phyloP scores from a whole-genome alignment of 768 basidiomycete genomes.

The Lentinula aciculospora region DNA sequence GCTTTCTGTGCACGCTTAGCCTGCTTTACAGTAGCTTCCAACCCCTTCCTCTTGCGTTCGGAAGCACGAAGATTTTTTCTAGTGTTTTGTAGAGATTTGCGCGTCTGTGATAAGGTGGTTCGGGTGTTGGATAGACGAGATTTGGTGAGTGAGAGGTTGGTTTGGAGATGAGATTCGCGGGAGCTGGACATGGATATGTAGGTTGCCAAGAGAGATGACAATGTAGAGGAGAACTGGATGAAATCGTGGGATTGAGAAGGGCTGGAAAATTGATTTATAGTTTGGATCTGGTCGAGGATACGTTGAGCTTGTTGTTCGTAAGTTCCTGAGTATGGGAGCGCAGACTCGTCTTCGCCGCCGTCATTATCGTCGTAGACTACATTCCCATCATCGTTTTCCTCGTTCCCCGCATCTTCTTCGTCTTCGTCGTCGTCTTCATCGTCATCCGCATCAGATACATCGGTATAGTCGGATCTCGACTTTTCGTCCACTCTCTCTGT shows the following conservation, averaged over 20 bases:
- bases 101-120: background rate
- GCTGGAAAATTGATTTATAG: background rate
- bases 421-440: conserved; percentile 29
- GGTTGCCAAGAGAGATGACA: background rate
- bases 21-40: background rate
- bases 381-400: no score
- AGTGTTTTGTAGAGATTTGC: background rate
- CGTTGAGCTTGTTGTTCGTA: conserved; percentile 33
- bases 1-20: conserved; percentile 35
- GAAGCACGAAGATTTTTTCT: conserved; percentile 23
- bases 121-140: background rate
- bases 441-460: conserved; percentile 19
- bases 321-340: conserved; percentile 47
- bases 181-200: background rate
- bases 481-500: conserved; percentile 15
- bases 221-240: no score
- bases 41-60: background rate
- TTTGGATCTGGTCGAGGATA: background rate
- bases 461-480: conserved; percentile 13
- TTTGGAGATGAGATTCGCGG: background rate
- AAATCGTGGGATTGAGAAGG: background rate
- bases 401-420: conserved; percentile 40
- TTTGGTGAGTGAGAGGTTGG: background rate
- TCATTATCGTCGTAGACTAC: conserved; percentile 14
- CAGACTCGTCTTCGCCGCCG: conserved; percentile 17